Percentiles rank a stretch among this genome's conserved stretches.
These are phyloP conservation scores for Sphaceloma murrayae DNA, from an alignment of 2,329 filamentous ascomycete genomes.

Conservation along the genomic window DNA sequence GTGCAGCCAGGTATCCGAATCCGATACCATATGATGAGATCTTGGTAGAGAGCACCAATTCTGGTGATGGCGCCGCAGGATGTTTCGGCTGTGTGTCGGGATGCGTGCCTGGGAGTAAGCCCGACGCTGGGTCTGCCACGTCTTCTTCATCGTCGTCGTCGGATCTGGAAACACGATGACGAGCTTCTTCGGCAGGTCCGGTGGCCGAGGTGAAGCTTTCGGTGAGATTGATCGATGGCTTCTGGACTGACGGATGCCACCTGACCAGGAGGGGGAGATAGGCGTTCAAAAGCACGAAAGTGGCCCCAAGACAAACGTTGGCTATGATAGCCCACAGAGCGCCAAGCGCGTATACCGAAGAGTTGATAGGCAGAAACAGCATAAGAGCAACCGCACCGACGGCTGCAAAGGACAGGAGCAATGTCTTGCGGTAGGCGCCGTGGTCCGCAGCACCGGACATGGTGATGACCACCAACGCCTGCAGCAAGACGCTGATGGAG, in stretches of 20 bases:
- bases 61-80: conserved; percentile 43
- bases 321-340: conserved; percentile 78
- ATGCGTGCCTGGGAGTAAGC: conserved; percentile 28
- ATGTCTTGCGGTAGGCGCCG: conserved; percentile 74
- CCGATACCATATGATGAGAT: conserved; percentile 91
- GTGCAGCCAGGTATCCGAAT: conserved; percentile 80
- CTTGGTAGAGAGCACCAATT: conserved; percentile 73
- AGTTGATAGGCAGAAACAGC: conserved; percentile 71
- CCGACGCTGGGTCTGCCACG: conserved; percentile 29
- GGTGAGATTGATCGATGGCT: conserved; percentile 3
- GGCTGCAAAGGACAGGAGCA: conserved; percentile 77
- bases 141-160: conserved; percentile 19
- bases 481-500: conserved; percentile 78
- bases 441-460: conserved; percentile 96
- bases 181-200: neutral
- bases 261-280: conserved; percentile 86
- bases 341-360: conserved; percentile 68
- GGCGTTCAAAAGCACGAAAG: conserved; percentile 90
- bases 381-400: conserved; percentile 75
- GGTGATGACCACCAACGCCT: conserved; percentile 84
- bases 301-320: conserved; percentile 90
- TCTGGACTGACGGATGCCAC: conserved; percentile 57
- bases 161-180: neutral
- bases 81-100: conserved; percentile 21
- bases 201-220: conserved; percentile 5